Evolutionary conservation across 768 basidiomycete species (phyloP).

Genomic region (Pleurotus salmoneostramineus): DNA sequence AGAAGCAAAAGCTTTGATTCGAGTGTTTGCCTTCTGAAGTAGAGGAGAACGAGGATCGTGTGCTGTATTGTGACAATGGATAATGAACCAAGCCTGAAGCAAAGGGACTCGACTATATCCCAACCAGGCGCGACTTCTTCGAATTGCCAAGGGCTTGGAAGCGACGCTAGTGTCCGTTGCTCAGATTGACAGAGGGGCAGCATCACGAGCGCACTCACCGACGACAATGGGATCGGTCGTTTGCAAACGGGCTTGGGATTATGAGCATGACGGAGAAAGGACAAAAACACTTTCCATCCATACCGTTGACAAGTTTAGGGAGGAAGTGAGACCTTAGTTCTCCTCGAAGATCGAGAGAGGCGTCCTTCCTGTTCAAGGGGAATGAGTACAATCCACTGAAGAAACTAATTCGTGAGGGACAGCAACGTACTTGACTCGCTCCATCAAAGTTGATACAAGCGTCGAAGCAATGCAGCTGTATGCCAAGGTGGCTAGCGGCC

Average conservation of each 20-base stretch:
- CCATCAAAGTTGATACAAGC: slow-evolving; percentile 17
- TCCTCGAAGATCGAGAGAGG: slow-evolving; percentile 17
- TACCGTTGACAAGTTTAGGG: slow-evolving; percentile 35
- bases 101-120: slow-evolving; percentile 22
- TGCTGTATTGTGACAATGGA: slow-evolving; percentile 23
- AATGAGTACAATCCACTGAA: background rate
- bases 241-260: slow-evolving; percentile 18
- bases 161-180: slow-evolving; percentile 1
- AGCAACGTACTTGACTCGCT: slow-evolving; percentile 13
- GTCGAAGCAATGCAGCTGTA: slow-evolving; percentile 22
- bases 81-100: slow-evolving; percentile 16
- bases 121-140: slow-evolving; percentile 31
- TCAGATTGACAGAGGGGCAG: background rate
- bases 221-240: slow-evolving; percentile 15
- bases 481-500: slow-evolving; percentile 16
- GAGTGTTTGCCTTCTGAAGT: slow-evolving; percentile 10
- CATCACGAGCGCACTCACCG: background rate
- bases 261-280: background rate
- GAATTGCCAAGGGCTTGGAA: slow-evolving; percentile 22
- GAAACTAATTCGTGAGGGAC: no score
- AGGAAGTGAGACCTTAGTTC: slow-evolving; percentile 33
- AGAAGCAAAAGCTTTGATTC: slow-evolving; percentile 21
- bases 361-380: slow-evolving; percentile 12
- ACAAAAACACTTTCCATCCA: background rate
- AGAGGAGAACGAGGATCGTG: slow-evolving; percentile 15